Evolutionary conservation across 345 rosid genomes (phyloP).

Genomic region (Melaleuca quinquenervia): DNA sequence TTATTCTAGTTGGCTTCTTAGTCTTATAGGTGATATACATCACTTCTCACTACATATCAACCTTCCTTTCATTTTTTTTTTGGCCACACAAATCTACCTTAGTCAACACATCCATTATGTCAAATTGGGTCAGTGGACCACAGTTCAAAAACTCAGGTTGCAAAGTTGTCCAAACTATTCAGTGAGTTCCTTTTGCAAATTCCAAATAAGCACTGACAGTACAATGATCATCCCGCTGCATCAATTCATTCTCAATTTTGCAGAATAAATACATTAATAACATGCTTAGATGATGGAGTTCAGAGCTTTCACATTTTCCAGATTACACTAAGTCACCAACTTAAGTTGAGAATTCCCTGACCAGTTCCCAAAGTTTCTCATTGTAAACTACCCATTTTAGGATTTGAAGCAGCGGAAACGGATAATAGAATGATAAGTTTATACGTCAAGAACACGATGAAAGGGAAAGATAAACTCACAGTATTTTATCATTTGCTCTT

Average conservation of each 20-base stretch:
- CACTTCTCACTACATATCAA: neutral
- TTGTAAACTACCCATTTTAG: neutral
- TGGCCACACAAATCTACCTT: neutral
- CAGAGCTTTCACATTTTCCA: neutral
- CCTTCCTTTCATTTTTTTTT: neutral
- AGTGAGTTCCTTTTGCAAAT: neutral
- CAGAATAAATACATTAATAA: neutral
- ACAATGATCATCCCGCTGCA: neutral
- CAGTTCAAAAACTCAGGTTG: neutral
- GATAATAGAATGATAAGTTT: neutral
- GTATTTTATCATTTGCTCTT: constrained; percentile 72
- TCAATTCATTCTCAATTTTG: neutral
- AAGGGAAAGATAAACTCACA: constrained; percentile 32
- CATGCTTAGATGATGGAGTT: neutral
- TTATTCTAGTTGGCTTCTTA: neutral
- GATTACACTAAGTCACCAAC: neutral
- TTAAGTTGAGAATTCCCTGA: neutral
- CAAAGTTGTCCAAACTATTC: neutral
- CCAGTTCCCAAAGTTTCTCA: neutral
- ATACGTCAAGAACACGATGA: neutral
- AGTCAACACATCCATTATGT: neutral
- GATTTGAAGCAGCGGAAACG: neutral
- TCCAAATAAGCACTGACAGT: neutral
- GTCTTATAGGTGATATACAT: neutral
- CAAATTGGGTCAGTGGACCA: neutral